phyloP scores from a whole-genome alignment of 371 early-diverging fungal genomes.

The Umbelopsis sp. region DNA sequence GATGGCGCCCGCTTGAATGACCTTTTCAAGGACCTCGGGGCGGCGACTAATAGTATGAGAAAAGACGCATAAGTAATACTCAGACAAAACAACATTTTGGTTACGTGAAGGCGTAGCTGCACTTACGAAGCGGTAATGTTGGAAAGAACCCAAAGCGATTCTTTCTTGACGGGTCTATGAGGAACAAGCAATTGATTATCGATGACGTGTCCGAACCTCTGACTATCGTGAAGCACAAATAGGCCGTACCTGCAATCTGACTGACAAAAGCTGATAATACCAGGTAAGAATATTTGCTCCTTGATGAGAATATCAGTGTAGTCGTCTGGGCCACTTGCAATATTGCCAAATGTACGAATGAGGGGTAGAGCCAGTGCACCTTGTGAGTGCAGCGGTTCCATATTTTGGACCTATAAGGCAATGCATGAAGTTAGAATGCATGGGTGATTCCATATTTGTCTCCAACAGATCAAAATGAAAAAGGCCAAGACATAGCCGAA shows the following conservation, averaged over 20 bases:
- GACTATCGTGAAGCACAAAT: not conserved
- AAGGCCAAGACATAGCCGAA: not conserved
- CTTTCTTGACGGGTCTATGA: slow-evolving; percentile 66
- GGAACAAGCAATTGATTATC: no score
- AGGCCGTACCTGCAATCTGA: slow-evolving; percentile 57
- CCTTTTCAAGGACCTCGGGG: slow-evolving; percentile 46
- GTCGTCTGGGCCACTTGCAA: slow-evolving; percentile 65
- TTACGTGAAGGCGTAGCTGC: not conserved
- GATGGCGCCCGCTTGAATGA: slow-evolving; percentile 55
- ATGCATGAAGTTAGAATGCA: not conserved
- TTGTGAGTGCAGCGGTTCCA: slow-evolving; percentile 32
- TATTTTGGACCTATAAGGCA: slow-evolving; percentile 30
- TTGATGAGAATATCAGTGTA: slow-evolving; percentile 54
- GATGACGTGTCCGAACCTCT: no score
- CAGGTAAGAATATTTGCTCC: slow-evolving; percentile 53
- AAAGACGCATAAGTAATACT: not conserved
- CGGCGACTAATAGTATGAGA: not conserved
- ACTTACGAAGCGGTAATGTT: slow-evolving; percentile 70
- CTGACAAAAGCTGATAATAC: slow-evolving; percentile 51
- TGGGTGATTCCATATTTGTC: not conserved
- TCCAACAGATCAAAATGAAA: no score
- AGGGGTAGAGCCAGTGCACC: slow-evolving; percentile 60
- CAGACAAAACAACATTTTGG: not conserved
- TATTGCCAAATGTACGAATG: slow-evolving; percentile 72
- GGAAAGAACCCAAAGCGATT: slow-evolving; percentile 74